Percentiles rank a stretch among this genome's conserved stretches.
phyloP scores from a whole-genome alignment of 305 asterid species.

The Fraxinus sp. region DNA sequence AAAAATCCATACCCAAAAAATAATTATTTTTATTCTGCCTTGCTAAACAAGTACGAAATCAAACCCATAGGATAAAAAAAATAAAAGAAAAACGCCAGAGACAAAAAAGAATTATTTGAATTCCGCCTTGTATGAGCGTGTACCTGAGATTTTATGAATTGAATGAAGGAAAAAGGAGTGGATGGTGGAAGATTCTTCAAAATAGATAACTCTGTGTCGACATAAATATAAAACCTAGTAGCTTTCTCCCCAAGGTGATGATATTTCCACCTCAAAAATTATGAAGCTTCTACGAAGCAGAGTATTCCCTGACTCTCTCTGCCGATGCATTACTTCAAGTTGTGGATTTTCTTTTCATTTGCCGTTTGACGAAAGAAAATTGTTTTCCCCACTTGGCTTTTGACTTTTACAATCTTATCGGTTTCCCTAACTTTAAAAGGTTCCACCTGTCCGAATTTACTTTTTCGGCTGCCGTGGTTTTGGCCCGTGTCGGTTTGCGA shows the following conservation, averaged over 20 bases:
- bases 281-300: conserved; percentile 33
- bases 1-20: background rate
- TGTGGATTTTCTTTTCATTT: background rate
- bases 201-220: background rate
- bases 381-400: background rate
- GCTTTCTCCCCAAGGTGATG: background rate
- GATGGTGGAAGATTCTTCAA: background rate
- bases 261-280: background rate
- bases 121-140: background rate
- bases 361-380: background rate
- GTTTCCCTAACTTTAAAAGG: background rate
- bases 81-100: conserved; percentile 11
- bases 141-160: background rate
- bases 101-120: background rate
- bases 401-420: background rate
- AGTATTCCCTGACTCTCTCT: background rate
- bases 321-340: background rate
- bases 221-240: background rate
- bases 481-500: background rate
- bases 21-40: background rate
- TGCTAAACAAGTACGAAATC: background rate
- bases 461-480: background rate
- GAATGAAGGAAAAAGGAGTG: conserved; percentile 3
- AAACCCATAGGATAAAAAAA: background rate
- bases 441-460: background rate